Evolutionary conservation across 2,329 filamentous ascomycete genomes (phyloP).

Genomic region (Hypocreales sp.): DNA sequence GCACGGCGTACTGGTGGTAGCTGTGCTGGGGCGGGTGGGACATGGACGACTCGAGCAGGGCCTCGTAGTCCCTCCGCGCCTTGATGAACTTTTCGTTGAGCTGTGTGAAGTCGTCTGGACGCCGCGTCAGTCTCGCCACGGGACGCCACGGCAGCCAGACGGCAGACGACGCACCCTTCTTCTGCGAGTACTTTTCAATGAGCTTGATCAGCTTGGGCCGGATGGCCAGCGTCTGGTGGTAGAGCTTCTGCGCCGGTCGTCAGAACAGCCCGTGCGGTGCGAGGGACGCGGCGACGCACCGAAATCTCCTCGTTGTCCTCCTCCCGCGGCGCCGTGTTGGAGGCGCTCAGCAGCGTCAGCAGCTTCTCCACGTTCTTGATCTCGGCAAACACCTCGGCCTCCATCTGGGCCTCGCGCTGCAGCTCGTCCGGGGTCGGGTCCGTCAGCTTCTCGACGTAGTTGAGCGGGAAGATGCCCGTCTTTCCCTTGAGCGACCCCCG

Average conservation of each 20-base stretch:
- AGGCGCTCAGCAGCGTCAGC: conserved; percentile 79
- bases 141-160: too few species aligned
- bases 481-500: conserved; percentile 87
- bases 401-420: conserved; percentile 91
- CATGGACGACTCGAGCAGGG: conserved; percentile 92
- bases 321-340: conserved; percentile 61
- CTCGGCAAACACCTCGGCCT: conserved; percentile 52
- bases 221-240: conserved; percentile 88
- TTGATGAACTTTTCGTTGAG: conserved; percentile 99
- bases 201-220: conserved; percentile 93
- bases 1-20: conserved; percentile 54
- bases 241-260: conserved; percentile 42
- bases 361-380: conserved; percentile 54
- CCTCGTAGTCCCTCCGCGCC: conserved; percentile 89
- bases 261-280: conserved; percentile 9
- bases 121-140: conserved; percentile 2
- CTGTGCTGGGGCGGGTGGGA: conserved; percentile 71
- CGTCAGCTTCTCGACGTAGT: conserved; percentile 94
- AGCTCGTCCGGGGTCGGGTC: conserved; percentile 91
- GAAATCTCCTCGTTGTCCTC: conserved; percentile 97
- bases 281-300: conserved; percentile 22
- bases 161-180: conserved; percentile 58
- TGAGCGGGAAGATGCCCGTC: conserved; percentile 94
- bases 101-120: conserved; percentile 86
- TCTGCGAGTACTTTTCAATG: conserved; percentile 98